Evolutionary conservation across 2,329 filamentous ascomycete species (phyloP), one percentile per base, ranked within the genome.

Genomic region (Alternaria metachromatica): DNA sequence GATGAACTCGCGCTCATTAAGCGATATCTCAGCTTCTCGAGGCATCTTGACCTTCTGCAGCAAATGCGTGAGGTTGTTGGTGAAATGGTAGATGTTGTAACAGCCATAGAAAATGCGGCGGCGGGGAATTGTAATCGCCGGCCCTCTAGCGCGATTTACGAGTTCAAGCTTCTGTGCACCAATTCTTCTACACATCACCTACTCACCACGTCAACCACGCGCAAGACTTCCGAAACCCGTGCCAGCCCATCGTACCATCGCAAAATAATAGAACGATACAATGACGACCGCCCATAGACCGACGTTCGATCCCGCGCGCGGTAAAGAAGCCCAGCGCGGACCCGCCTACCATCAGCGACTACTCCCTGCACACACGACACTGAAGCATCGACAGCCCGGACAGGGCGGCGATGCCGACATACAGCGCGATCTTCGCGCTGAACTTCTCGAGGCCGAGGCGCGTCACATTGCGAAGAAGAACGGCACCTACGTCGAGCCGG

Each of bases 301-400:
- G 60, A 99, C 96, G 0, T 99, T 99, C 78, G 96, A 99, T 80
- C 96, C 96, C 69, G 92, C 94, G 87, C 89, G 91, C 78, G 96
- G 96, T 79, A 97, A 97, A 86, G 96, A 99, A 82, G 93, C 94
- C 75, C 91, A 94, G 64, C 91, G 94, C 75, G 96, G 96, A 51
- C 92, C 93, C 54, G 95, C 94, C 73, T 98, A 97, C 84, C 96
- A 99, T 80, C 95, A 98, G 82, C 92, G 96, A 73, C 91, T 98
- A 15, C 90, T 97, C 13, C 95, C 96, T 33, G 96, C 96, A 30
- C 92, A 99, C 81, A 98, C 93, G 12, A 90, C 93, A 68, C 90
- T 99, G 77, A 99, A 99, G 83, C 66, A 71, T 70, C 89, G 90
- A 65, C 88, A 96, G 83, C 87, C 91, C n/a, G 94, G 94, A 48